A percentile compares a stretch with the other conserved stretches of the same genome.
Evolutionary conservation across 202 grass and related monocot species (phyloP).

Genomic region (Hordeum pubiflorum): DNA sequence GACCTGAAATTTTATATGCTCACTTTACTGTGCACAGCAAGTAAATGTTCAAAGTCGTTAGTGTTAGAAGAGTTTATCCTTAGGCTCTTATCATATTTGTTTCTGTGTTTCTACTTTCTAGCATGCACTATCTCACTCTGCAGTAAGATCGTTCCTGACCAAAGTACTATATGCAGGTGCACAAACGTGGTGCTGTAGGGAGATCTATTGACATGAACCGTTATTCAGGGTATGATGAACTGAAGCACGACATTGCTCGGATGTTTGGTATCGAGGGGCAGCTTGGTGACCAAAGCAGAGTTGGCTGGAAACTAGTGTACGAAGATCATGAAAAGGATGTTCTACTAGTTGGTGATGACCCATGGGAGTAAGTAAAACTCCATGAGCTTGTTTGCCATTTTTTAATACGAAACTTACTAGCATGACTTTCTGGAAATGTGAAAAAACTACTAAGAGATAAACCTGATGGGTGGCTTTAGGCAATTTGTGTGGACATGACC

Average conservation of each 20-base stretch:
- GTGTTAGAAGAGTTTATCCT: neutral
- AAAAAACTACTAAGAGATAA: neutral
- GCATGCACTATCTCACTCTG: neutral
- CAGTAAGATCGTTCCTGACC: conserved; percentile 3
- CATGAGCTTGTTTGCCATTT: neutral
- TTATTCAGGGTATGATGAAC: conserved; percentile 72
- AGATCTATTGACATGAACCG: conserved; percentile 81
- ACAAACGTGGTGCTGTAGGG: conserved; percentile 74
- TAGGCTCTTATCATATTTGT: neutral
- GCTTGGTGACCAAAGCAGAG: conserved; percentile 65
- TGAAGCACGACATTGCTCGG: conserved; percentile 55
- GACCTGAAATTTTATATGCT: neutral
- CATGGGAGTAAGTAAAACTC: conserved; percentile 79
- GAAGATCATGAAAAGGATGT: conserved; percentile 87
- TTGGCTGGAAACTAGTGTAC: conserved; percentile 80
- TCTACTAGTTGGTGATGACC: conserved; percentile 79
- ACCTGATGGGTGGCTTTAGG: neutral
- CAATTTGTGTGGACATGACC: neutral
- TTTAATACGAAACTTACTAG: neutral
- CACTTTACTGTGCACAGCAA: neutral
- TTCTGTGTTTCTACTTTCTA: neutral
- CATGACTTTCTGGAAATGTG: conserved; percentile 1
- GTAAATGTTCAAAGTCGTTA: neutral
- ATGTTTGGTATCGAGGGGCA: conserved; percentile 90
- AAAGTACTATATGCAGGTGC: conserved; percentile 46